These are phyloP conservation scores for Pochonia chlamydosporia DNA, from an alignment of 2,329 filamentous ascomycete species.

Conservation along the genomic window DNA sequence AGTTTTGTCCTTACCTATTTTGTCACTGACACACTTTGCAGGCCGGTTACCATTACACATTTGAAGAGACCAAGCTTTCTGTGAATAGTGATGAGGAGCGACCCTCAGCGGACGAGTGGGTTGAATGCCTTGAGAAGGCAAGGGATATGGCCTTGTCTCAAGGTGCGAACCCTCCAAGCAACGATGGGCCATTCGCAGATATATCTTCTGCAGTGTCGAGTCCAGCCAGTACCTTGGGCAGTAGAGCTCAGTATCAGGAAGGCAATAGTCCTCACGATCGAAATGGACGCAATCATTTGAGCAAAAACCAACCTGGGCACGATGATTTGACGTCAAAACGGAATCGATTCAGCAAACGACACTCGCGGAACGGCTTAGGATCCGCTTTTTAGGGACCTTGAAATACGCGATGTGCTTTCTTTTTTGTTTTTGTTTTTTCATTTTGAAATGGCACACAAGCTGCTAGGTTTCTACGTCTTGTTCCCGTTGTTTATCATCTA, in stretches of 20 bases:
- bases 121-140: slow-evolving; percentile 81
- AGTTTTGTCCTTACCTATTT: not conserved
- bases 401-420: not conserved
- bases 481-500: slow-evolving; percentile 61
- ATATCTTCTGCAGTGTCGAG: slow-evolving; percentile 70
- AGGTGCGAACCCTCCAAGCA: slow-evolving; percentile 59
- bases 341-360: slow-evolving; percentile 80
- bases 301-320: slow-evolving; percentile 51
- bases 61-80: slow-evolving; percentile 81
- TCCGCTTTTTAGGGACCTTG: slow-evolving; percentile 61
- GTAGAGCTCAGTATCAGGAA: slow-evolving; percentile 46
- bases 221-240: slow-evolving; percentile 67
- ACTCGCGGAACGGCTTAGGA: slow-evolving; percentile 90
- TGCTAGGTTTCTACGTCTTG: not conserved
- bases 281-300: slow-evolving; percentile 50
- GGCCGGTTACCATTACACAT: slow-evolving; percentile 86
- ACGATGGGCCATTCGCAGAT: slow-evolving; percentile 62
- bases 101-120: slow-evolving; percentile 80
- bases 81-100: slow-evolving; percentile 54
- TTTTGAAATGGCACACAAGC: not conserved
- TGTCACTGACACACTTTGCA: slow-evolving; percentile 33
- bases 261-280: slow-evolving; percentile 44
- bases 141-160: slow-evolving; percentile 78
- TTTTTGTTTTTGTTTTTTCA: not conserved
- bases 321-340: slow-evolving; percentile 49